phyloP scores from a whole-genome alignment of 2,329 filamentous ascomycete genomes.

The Chaetomium strumarium region DNA sequence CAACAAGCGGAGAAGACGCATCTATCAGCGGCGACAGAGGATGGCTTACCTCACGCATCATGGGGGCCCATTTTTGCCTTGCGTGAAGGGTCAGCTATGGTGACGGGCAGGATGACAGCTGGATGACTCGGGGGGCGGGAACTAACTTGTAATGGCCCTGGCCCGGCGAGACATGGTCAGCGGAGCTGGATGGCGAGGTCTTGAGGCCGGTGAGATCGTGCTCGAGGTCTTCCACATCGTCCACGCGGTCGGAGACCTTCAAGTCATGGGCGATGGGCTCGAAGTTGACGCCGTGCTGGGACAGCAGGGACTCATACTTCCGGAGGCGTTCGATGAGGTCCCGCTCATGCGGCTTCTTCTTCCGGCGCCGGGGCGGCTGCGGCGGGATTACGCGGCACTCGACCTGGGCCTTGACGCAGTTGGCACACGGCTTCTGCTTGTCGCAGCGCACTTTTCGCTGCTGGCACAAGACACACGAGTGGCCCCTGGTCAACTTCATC shows the following conservation, averaged over 20 bases:
- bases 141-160: constrained; percentile 27
- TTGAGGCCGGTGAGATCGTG: constrained; percentile 50
- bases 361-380: constrained; percentile 51
- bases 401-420: constrained; percentile 57
- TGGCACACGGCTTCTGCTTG: constrained; percentile 64
- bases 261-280: constrained; percentile 56
- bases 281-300: constrained; percentile 62
- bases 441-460: constrained; percentile 72
- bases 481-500: constrained; percentile 52
- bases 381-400: constrained; percentile 57
- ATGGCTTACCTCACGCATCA: constrained; percentile 44
- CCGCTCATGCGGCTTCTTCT: constrained; percentile 62
- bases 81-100: too few species aligned
- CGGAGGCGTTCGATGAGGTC: constrained; percentile 64
- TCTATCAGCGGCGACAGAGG: not conserved
- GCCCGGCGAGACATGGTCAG: constrained; percentile 31
- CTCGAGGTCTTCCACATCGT: constrained; percentile 52
- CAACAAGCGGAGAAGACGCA: not conserved
- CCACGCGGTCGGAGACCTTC: constrained; percentile 36
- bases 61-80: constrained; percentile 41
- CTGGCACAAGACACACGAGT: constrained; percentile 67
- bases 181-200: constrained; percentile 44
- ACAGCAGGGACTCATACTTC: constrained; percentile 61
- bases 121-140: constrained; percentile 5
- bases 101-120: too few species aligned